Evolutionary conservation across 768 basidiomycete genomes (phyloP).

Genomic region (Boletus insuetus): DNA sequence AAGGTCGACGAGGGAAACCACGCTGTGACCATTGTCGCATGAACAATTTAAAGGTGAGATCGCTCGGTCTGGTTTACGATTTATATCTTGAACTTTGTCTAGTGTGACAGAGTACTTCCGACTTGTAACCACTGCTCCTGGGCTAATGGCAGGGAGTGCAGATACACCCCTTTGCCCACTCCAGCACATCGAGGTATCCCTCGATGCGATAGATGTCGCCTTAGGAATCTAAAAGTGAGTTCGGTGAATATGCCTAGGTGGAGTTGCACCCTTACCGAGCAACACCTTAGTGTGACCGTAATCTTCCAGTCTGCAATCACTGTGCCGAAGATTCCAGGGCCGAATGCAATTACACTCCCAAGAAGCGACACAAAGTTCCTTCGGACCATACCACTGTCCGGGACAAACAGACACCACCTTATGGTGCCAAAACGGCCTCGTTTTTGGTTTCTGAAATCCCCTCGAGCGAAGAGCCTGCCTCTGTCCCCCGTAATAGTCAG

Average conservation of each 20-base stretch:
- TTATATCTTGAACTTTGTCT: conserved; percentile 15
- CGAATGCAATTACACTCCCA: conserved; percentile 72
- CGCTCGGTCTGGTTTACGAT: neutral
- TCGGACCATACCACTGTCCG: conserved; percentile 38
- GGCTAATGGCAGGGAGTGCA: conserved; percentile 61
- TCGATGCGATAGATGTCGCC: conserved; percentile 68
- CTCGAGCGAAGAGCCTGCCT: conserved; percentile 30
- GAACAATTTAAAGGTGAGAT: conserved; percentile 67
- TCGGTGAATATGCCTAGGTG: neutral
- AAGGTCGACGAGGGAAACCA: conserved; percentile 71
- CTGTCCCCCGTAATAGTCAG: conserved; percentile 14
- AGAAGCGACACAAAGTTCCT: conserved; percentile 59
- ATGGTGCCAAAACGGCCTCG: conserved; percentile 46
- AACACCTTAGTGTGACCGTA: conserved; percentile 59
- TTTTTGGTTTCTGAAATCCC: conserved; percentile 44
- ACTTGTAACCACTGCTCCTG: conserved; percentile 71
- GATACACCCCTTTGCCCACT: conserved; percentile 71
- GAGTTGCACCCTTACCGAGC: neutral
- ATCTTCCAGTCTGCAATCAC: conserved; percentile 68
- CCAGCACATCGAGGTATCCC: conserved; percentile 76
- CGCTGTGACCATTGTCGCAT: conserved; percentile 71
- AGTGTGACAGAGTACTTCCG: conserved; percentile 73
- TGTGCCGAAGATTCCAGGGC: conserved; percentile 51
- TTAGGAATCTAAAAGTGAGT: conserved; percentile 62
- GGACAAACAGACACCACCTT: conserved; percentile 39